Evolutionary conservation across 176 grass and related monocot genomes (phyloP).

Genomic region (Zoysia pacifica): DNA sequence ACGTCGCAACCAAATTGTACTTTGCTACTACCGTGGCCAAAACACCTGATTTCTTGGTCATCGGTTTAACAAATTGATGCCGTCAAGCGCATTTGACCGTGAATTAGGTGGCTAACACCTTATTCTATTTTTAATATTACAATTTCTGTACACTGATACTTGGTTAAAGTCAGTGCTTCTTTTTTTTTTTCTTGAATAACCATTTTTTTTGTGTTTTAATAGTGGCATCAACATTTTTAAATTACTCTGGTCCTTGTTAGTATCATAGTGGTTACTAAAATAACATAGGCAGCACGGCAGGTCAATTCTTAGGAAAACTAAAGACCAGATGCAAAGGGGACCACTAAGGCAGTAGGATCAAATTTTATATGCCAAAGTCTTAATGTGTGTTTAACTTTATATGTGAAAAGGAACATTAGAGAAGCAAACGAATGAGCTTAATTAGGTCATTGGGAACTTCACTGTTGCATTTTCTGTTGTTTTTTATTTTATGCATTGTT

Average conservation of each 20-base stretch:
- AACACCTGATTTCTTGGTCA: neutral
- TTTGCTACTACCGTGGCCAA: conserved; percentile 27
- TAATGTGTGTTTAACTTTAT: neutral
- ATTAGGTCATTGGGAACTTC: neutral
- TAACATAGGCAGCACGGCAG: neutral
- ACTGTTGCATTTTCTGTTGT: neutral
- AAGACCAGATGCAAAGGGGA: neutral
- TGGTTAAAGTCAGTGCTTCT: neutral
- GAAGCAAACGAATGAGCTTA: neutral
- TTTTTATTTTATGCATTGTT: neutral
- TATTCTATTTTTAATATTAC: conserved; percentile 1
- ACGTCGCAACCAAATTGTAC: conserved; percentile 17
- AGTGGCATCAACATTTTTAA: neutral
- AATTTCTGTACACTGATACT: neutral
- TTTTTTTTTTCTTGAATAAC: neutral
- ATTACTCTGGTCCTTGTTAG: neutral
- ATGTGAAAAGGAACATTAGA: neutral
- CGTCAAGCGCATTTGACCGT: conserved; percentile 21
- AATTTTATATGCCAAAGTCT: neutral
- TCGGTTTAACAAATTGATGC: neutral
- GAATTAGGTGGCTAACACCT: neutral
- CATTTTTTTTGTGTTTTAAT: neutral
- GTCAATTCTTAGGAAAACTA: neutral
- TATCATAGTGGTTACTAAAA: neutral
- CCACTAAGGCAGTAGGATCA: neutral